Percentiles rank a stretch among this genome's conserved stretches.
These are phyloP conservation scores for Vitis vinifera DNA, from an alignment of 164 flowering plant species.

Conservation along the genomic window ASM3070453v1 NC_081807.1:4699501-4700000, in stretches of 20 bases:
- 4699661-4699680: constrained; percentile 45
- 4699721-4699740: constrained; percentile 42
- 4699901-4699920: constrained; percentile 29
- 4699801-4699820: neutral
- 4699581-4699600: constrained; percentile 37
- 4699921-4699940: constrained; percentile 22
- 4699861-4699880: neutral
- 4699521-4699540: constrained; percentile 42
- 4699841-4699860: too few species aligned
- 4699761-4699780: constrained; percentile 42
- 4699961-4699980: constrained; percentile 21
- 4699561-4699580: constrained; percentile 33
- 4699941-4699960: constrained; percentile 29
- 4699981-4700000: constrained; percentile 16
- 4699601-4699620: constrained; percentile 53
- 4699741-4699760: constrained; percentile 40
- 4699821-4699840: too few species aligned
- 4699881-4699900: constrained; percentile 25
- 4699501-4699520: constrained; percentile 31
- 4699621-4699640: constrained; percentile 44
- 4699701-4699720: constrained; percentile 37
- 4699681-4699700: constrained; percentile 44
- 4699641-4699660: constrained; percentile 47
- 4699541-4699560: constrained; percentile 22
- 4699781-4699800: constrained; percentile 33